Conservation (phyloP, 2,329 filamentous ascomycete genomes). For the Metarhizium robertsii region DNA sequence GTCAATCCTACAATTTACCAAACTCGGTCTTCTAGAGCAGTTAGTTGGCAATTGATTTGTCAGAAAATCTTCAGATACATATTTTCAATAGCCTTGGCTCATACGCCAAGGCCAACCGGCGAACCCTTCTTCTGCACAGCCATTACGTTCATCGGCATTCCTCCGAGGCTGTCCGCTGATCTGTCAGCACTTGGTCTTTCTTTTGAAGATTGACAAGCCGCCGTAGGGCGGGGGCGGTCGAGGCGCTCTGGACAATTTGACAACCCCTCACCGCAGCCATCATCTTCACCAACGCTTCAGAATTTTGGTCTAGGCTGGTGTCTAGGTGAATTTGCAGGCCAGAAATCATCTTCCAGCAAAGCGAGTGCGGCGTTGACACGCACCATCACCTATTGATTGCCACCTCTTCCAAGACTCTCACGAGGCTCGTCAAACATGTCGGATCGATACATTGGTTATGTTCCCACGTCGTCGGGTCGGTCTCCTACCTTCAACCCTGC, state of each 20-base stretch:
- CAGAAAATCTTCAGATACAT: not conserved
- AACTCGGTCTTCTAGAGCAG: not conserved
- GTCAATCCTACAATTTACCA: not conserved
- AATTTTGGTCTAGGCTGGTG: not conserved
- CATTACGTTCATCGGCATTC: not conserved
- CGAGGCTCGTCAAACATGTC: slow-evolving; percentile 27
- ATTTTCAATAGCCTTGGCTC: not conserved
- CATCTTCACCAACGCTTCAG: not conserved
- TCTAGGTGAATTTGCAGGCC: not conserved
- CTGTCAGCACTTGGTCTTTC: not conserved
- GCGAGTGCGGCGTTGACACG: not conserved
- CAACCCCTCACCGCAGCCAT: not conserved
- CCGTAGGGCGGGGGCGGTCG: not conserved
- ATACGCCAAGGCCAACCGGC: not conserved
- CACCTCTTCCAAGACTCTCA: not conserved
- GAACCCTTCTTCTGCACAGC: not conserved
- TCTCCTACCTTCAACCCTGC: slow-evolving; percentile 39
- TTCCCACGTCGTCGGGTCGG: slow-evolving; percentile 27
- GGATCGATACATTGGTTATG: slow-evolving; percentile 34
- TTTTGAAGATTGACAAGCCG: not conserved
- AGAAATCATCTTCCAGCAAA: not conserved
- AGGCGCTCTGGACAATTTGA: not conserved
- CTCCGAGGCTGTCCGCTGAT: not conserved
- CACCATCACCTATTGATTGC: not conserved
- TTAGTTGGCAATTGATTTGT: not conserved